Evolutionary conservation across 176 grass and related monocot species (phyloP).

Genomic region (Bonia amplexicaulis): DNA sequence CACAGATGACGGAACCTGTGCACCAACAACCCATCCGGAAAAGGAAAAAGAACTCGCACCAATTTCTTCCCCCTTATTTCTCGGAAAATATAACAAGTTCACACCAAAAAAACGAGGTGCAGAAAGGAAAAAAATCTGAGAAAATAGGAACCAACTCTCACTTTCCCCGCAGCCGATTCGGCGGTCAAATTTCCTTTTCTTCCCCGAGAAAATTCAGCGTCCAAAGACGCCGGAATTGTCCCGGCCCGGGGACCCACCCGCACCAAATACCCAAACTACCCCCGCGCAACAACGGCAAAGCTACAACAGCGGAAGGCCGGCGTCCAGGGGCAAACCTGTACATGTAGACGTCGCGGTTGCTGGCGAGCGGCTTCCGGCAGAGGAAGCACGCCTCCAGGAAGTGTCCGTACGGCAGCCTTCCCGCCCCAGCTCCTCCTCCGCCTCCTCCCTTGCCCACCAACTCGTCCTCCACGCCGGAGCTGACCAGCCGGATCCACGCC

Average conservation of each 20-base stretch:
- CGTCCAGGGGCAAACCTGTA: constrained; percentile 54
- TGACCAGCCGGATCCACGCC: constrained; percentile 41
- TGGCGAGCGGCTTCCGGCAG: constrained; percentile 76
- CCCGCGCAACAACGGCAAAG: background rate
- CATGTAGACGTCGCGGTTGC: constrained; percentile 96
- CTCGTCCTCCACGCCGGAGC: constrained; percentile 52
- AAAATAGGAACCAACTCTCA: background rate
- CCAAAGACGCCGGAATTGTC: constrained; percentile 28
- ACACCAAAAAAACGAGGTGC: background rate
- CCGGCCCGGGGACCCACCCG: background rate
- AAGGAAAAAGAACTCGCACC: background rate
- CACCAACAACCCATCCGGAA: constrained; percentile 3
- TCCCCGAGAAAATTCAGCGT: background rate
- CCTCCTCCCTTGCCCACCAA: background rate
- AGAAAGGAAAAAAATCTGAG: background rate
- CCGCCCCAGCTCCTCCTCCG: background rate
- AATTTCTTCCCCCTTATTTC: background rate
- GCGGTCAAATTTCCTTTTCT: constrained; percentile 8
- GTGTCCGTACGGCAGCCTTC: constrained; percentile 38
- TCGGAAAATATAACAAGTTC: background rate
- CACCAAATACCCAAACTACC: background rate
- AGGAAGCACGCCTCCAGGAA: constrained; percentile 92
- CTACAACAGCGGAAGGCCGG: background rate
- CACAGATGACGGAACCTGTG: constrained; percentile 15
- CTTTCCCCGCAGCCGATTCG: constrained; percentile 19